Percentiles rank a stretch among this genome's conserved stretches.
Conservation (phyloP, 345 rosid species). For the Citrus inodora region DNA sequence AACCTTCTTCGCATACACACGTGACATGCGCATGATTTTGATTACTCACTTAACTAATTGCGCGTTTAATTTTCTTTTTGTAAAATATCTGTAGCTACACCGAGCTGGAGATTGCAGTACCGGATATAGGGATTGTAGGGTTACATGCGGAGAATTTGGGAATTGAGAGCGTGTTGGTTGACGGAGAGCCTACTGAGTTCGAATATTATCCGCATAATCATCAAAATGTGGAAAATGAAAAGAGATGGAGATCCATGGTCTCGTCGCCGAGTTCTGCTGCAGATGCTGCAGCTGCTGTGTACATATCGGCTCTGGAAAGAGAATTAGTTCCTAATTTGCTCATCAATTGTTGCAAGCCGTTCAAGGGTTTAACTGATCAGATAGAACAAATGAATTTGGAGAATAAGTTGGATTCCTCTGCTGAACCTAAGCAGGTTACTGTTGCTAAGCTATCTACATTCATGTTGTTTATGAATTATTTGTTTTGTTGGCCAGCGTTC, state of each 20-base stretch:
- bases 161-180: constrained; percentile 79
- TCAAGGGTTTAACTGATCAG: constrained; percentile 55
- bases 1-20: too few species aligned
- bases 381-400: constrained; percentile 49
- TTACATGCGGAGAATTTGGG: constrained; percentile 91
- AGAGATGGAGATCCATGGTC: constrained; percentile 49
- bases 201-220: constrained; percentile 78
- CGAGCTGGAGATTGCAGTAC: constrained; percentile 86
- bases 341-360: constrained; percentile 89
- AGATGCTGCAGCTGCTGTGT: constrained; percentile 67
- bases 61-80: background rate
- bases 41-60: background rate
- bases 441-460: constrained; percentile 5
- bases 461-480: background rate
- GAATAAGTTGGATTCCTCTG: constrained; percentile 52
- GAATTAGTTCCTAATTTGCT: constrained; percentile 75
- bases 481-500: background rate
- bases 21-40: background rate
- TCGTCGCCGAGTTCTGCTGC: constrained; percentile 70
- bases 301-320: constrained; percentile 56
- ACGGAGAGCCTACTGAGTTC: constrained; percentile 84
- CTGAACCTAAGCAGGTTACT: constrained; percentile 68
- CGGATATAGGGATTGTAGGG: constrained; percentile 90
- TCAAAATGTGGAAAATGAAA: constrained; percentile 46
- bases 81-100: constrained; percentile 51